Conservation (phyloP, 805 yeast genomes). For the Saturnispora halmiae region DNA sequence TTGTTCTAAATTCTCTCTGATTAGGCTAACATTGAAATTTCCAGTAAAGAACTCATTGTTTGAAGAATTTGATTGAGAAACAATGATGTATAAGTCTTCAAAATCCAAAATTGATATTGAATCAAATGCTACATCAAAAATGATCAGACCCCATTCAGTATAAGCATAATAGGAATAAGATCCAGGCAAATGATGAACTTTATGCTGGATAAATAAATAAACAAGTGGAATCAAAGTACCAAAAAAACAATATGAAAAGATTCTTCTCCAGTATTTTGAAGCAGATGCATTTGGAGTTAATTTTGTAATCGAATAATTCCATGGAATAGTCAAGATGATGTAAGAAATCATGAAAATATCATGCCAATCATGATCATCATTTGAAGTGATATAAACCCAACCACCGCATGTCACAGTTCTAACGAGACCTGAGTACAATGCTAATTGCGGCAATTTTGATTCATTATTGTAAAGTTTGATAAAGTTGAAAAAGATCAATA, state of each 20-base stretch:
- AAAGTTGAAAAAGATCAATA: slow-evolving; percentile 46
- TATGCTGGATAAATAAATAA: slow-evolving; percentile 87
- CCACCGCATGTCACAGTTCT: slow-evolving; percentile 97
- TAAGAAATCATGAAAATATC: slow-evolving; percentile 92
- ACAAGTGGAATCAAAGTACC: slow-evolving; percentile 69
- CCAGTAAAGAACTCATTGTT: slow-evolving; percentile 21
- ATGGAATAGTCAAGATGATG: slow-evolving; percentile 82
- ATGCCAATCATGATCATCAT: slow-evolving; percentile 95
- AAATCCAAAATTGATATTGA: slow-evolving; percentile 71
- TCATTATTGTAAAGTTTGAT: slow-evolving; percentile 35
- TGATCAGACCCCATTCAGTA: slow-evolving; percentile 85
- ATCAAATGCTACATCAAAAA: slow-evolving; percentile 80
- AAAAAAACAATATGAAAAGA: slow-evolving; percentile 56
- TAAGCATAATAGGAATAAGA: slow-evolving; percentile 93
- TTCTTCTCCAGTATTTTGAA: slow-evolving; percentile 38
- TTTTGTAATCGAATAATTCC: slow-evolving; percentile 60
- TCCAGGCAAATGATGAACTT: slow-evolving; percentile 80
- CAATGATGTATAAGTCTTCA: slow-evolving; percentile 46
- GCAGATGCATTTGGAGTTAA: slow-evolving; percentile 40
- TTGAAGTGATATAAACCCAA: slow-evolving; percentile 95
- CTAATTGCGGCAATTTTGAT: slow-evolving; percentile 33
- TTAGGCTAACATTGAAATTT: slow-evolving; percentile 17
- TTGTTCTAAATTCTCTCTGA: not conserved
- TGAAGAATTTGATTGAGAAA: slow-evolving; percentile 23
- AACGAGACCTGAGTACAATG: slow-evolving; percentile 57